These are phyloP conservation scores for Globisporangium mamillatum DNA, from an alignment of 352 stramenopile species.

Conservation along the genomic window DNA sequence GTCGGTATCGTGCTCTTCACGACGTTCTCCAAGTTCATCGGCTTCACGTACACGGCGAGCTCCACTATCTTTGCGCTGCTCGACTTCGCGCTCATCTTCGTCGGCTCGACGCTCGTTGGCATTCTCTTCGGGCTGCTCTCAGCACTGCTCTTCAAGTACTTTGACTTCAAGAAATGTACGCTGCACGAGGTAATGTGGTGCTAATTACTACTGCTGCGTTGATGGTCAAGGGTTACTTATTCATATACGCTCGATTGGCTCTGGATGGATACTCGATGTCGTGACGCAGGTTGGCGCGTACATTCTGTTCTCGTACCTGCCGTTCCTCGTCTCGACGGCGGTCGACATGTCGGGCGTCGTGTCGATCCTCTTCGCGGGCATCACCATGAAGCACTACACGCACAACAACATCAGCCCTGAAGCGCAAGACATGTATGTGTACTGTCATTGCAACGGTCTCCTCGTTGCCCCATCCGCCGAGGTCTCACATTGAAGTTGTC, in stretches of 20 bases:
- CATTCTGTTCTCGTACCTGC: conserved; percentile 85
- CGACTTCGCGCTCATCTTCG: conserved; percentile 89
- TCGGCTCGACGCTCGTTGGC: conserved; percentile 88
- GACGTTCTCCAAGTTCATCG: conserved; percentile 91
- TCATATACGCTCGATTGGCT: too few species aligned
- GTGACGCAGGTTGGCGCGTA: conserved; percentile 43
- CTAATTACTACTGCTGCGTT: neutral
- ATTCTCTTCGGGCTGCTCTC: conserved; percentile 78
- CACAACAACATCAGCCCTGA: conserved; percentile 81
- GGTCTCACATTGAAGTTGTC: neutral
- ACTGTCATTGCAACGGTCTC: neutral
- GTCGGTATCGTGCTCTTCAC: conserved; percentile 92
- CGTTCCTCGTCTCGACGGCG: conserved; percentile 70
- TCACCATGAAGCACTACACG: conserved; percentile 89
- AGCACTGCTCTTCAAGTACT: conserved; percentile 88
- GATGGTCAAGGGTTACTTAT: too few species aligned
- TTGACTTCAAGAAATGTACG: conserved; percentile 81
- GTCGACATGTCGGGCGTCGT: conserved; percentile 90
- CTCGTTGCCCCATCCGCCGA: neutral
- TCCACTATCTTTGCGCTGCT: conserved; percentile 80
- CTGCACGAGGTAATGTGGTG: conserved; percentile 75
- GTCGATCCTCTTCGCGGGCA: conserved; percentile 92
- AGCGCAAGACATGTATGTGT: conserved; percentile 65
- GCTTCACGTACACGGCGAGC: conserved; percentile 76
- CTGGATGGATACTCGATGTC: neutral